Evolutionary conservation across 2,329 filamentous ascomycete genomes (phyloP), one percentile per base, ranked within the genome.

Genomic region (Xylariaceae sp.): DNA sequence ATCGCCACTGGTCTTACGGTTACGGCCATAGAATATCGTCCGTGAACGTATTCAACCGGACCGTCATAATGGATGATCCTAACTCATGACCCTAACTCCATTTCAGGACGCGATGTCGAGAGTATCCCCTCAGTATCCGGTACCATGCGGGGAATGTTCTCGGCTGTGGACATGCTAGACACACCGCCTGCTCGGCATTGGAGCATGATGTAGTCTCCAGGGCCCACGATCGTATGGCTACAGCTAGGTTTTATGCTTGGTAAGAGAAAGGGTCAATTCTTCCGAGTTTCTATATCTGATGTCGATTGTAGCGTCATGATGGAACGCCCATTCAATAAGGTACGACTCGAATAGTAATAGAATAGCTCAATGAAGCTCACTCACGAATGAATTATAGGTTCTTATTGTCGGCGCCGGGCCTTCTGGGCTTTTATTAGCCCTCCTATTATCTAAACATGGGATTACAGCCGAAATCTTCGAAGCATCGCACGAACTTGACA

Each of bases 391-490:
- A n/a, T 3, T 17, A 14, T 22, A 74, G 73, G 66, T 76, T 42
- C 56, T 79, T 19, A 71, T 79, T 44, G 73, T 78, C 10, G 77
- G 77, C 46, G 76, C 76, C 14, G 77, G 77, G 16, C 77, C 77
- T 1, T 74, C 75, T 0, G 76, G 77, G 16, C 70, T 80, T 2
- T 67, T 79, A 7, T 71, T 76, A n/a, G 73, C 71, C 13, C 70
- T 83, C 2, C 72, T 83, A 2, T 74, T 84, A 6, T 73, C 78
- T 17, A 75, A 77, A 58, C 72, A 77, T 47, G 72, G 74, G 42
- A 79, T 84, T 53, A 68, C 73, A 31, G 75, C 80, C 41, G 76
- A 75, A 19, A 71, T 84, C 18, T 70, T 86, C 48, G 83, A 87
- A 60, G 76, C 77, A 2, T 73, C 76, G 2, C 64, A 73, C 22